A percentile compares a stretch with the other conserved stretches of the same genome.
Evolutionary conservation across 495 filamentous ascomycete genomes (phyloP).

Genomic region (Terfezia claveryi): DNA sequence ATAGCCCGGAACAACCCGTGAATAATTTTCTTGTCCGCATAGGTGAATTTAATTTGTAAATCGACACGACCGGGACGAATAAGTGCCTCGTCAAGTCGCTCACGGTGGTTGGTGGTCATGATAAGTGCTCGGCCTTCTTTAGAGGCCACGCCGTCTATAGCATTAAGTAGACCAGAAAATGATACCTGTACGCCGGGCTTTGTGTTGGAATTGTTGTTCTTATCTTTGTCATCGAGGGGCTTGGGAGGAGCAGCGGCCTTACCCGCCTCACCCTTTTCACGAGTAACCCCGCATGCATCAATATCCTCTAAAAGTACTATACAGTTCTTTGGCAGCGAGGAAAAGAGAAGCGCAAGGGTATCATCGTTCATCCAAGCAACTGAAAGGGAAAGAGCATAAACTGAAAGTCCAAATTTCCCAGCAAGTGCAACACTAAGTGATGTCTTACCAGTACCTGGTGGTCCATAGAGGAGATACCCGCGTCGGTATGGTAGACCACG

Average conservation of each 20-base stretch:
- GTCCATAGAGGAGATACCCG: constrained; percentile 70
- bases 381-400: constrained; percentile 46
- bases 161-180: constrained; percentile 60
- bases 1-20: constrained; percentile 48
- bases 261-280: constrained; percentile 15
- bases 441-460: constrained; percentile 32
- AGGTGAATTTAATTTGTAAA: constrained; percentile 45
- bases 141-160: constrained; percentile 60
- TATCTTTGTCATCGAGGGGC: background rate
- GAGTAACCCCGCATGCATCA: constrained; percentile 47
- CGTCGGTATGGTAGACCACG: constrained; percentile 81
- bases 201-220: background rate
- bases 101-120: constrained; percentile 67
- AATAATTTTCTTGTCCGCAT: constrained; percentile 39
- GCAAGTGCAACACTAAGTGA: constrained; percentile 43
- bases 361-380: constrained; percentile 46
- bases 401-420: constrained; percentile 44
- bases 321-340: constrained; percentile 41
- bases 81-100: constrained; percentile 51
- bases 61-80: constrained; percentile 59
- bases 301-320: constrained; percentile 57
- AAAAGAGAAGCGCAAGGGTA: constrained; percentile 45
- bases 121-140: constrained; percentile 63
- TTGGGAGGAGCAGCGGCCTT: constrained; percentile 3
- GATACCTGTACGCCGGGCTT: constrained; percentile 24